Evolutionary conservation across 73 alveolate species (phyloP).

Genomic region (Tetrahymena borealis): DNA sequence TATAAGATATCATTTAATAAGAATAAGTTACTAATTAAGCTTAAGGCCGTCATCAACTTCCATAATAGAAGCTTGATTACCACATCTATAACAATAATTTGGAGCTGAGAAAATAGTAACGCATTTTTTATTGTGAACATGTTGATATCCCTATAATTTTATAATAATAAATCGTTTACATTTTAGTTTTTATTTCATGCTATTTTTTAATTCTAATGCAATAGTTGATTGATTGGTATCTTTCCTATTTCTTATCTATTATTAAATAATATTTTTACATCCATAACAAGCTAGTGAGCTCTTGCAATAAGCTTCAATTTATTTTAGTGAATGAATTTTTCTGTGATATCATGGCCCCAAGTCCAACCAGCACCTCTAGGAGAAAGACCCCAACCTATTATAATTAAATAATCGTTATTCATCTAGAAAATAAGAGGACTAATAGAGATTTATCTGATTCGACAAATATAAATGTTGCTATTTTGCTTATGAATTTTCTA

Average conservation of each 20-base stretch:
- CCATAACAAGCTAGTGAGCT: constrained; percentile 63
- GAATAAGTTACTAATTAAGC: constrained; percentile 4
- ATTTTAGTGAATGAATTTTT: constrained; percentile 36
- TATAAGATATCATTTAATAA: background rate
- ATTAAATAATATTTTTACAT: background rate
- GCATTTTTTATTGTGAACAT: constrained; percentile 64
- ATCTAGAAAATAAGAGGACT: no score
- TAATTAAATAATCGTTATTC: background rate
- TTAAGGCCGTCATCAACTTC: constrained; percentile 43
- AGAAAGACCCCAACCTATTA: constrained; percentile 58
- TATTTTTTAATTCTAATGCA: no score
- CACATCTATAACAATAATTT: constrained; percentile 93
- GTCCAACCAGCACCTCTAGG: constrained; percentile 78
- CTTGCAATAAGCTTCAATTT: constrained; percentile 48
- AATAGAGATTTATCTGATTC: no score
- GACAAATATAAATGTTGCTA: no score
- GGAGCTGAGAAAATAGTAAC: constrained; percentile 92
- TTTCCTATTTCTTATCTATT: background rate
- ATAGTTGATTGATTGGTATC: no score
- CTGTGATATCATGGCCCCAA: constrained; percentile 63
- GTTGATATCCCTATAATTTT: constrained; percentile 47
- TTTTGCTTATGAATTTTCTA: background rate
- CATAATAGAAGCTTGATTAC: constrained; percentile 76
- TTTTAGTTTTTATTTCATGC: background rate
- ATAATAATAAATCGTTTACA: background rate